Conservation (phyloP, 164 flowering plant species). For the Vitis riparia region DNA sequence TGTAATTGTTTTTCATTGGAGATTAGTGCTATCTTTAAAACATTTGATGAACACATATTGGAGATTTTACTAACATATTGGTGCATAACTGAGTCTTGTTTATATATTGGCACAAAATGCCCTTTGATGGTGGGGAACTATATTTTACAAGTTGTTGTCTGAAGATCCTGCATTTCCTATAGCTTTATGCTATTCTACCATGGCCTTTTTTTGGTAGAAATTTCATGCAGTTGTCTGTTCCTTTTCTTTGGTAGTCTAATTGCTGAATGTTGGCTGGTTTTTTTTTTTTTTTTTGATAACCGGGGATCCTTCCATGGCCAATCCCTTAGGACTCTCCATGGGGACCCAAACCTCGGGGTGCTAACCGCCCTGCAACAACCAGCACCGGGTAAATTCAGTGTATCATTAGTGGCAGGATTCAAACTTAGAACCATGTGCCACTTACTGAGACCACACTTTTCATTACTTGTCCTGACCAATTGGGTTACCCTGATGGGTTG, state of each 20-base stretch:
- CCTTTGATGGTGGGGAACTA: background rate
- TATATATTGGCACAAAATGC: background rate
- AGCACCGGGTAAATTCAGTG: too few species aligned
- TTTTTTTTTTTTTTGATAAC: too few species aligned
- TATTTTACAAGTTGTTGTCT: background rate
- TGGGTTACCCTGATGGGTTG: background rate
- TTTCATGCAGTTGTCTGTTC: background rate
- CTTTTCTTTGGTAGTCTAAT: background rate
- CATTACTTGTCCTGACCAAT: too few species aligned
- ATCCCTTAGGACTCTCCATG: too few species aligned
- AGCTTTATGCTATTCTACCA: background rate
- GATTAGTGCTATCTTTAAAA: background rate
- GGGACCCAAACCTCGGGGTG: too few species aligned
- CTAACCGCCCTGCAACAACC: too few species aligned
- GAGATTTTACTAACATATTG: background rate
- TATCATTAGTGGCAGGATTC: too few species aligned
- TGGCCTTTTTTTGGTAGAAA: background rate
- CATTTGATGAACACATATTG: background rate
- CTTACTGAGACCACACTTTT: too few species aligned
- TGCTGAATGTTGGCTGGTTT: background rate
- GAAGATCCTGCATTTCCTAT: background rate
- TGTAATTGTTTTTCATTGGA: background rate
- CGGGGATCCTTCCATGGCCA: too few species aligned
- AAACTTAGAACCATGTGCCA: too few species aligned
- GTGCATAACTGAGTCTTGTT: background rate